phyloP scores from a whole-genome alignment of 2,329 filamentous ascomycete genomes.

The Paraphoma chrysanthemicola region DNA sequence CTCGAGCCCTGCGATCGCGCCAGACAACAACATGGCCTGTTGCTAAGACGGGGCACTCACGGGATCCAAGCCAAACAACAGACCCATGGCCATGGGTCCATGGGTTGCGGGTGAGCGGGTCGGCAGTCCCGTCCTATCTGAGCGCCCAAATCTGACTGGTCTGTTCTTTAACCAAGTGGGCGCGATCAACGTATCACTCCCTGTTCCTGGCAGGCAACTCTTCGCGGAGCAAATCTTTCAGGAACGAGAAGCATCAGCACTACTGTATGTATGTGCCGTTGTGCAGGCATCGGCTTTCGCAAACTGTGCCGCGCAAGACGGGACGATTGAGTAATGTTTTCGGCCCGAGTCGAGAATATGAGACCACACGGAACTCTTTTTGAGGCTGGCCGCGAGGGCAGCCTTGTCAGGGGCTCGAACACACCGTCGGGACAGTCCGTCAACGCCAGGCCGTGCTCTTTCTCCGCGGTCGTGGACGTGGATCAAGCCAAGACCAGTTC shows the following conservation, averaged over 20 bases:
- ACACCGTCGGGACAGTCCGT: constrained; percentile 25
- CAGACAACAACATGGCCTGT: constrained; percentile 6
- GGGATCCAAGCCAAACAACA: constrained; percentile 13
- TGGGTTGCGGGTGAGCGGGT: constrained; percentile 17
- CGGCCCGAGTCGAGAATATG: constrained; percentile 21
- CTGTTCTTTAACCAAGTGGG: background rate
- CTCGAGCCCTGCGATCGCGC: background rate
- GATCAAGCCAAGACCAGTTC: constrained; percentile 28
- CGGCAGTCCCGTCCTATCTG: constrained; percentile 23
- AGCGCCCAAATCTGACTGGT: constrained; percentile 6
- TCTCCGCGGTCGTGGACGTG: constrained; percentile 27
- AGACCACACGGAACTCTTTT: constrained; percentile 10
- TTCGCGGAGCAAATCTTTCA: background rate
- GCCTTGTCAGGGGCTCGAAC: constrained; percentile 17
- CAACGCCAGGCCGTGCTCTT: constrained; percentile 24
- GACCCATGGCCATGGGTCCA: constrained; percentile 23
- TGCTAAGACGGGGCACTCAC: constrained; percentile 15
- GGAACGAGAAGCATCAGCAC: background rate
- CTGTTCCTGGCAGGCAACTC: background rate
- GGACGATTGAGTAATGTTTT: constrained; percentile 10
- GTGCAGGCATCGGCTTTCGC: background rate
- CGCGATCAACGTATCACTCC: background rate
- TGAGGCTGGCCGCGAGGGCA: constrained; percentile 14
- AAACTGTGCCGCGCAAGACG: background rate
- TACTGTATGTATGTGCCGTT: background rate